Conservation (phyloP, 2,329 filamentous ascomycete genomes). For the Teratosphaeria viscida region DNA sequence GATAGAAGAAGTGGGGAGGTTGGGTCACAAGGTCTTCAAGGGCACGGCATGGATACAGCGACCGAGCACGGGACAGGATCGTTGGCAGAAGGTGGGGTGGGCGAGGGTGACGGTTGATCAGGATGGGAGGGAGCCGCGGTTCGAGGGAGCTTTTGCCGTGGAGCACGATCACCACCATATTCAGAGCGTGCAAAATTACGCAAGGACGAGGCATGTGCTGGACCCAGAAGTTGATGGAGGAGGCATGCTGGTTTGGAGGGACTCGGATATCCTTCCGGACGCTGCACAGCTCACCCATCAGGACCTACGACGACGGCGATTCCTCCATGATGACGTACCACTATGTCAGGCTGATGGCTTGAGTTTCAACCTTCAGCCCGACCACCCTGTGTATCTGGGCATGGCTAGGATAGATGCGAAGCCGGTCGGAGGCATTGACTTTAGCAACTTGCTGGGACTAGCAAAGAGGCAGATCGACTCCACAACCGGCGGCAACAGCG, state of each 20-base stretch:
- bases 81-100: slow-evolving; percentile 79
- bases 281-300: slow-evolving; percentile 33
- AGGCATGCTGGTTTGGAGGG: slow-evolving; percentile 82
- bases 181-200: slow-evolving; percentile 64
- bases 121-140: slow-evolving; percentile 70
- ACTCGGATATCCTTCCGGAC: slow-evolving; percentile 61
- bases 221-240: slow-evolving; percentile 61
- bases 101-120: slow-evolving; percentile 66
- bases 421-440: slow-evolving; percentile 50
- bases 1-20: slow-evolving; percentile 60
- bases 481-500: slow-evolving; percentile 61
- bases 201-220: slow-evolving; percentile 55
- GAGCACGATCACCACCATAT: slow-evolving; percentile 78
- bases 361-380: slow-evolving; percentile 63
- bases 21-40: slow-evolving; percentile 72
- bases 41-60: slow-evolving; percentile 61
- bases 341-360: slow-evolving; percentile 65
- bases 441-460: slow-evolving; percentile 55
- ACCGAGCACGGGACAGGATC: slow-evolving; percentile 40
- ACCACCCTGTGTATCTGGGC: slow-evolving; percentile 53
- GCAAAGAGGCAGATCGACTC: slow-evolving; percentile 54
- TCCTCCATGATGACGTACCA: slow-evolving; percentile 7
- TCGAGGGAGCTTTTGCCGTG: slow-evolving; percentile 81
- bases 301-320: slow-evolving; percentile 46
- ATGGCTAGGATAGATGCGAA: slow-evolving; percentile 45